Conservation (phyloP, 306 rosid genomes). For the Quercus rubra region DNA sequence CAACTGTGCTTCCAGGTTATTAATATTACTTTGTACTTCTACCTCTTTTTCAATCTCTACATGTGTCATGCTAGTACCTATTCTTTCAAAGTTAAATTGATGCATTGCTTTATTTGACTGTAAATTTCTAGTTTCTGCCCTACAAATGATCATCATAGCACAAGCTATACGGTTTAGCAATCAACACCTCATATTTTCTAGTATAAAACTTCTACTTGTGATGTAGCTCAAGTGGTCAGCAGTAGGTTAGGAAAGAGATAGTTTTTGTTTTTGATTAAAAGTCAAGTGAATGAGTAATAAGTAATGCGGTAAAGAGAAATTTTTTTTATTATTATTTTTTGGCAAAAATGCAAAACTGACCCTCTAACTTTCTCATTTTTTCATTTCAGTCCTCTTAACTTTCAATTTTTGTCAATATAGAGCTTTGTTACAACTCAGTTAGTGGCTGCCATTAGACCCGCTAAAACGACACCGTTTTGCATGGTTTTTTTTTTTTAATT, state of each 20-base stretch:
- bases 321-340: neutral
- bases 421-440: no score
- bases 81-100: constrained; percentile 9
- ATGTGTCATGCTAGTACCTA: neutral
- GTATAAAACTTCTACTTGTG: neutral
- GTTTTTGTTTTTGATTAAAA: neutral
- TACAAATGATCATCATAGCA: neutral
- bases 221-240: neutral
- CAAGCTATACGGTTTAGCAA: neutral
- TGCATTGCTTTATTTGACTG: neutral
- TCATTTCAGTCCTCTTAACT: no score
- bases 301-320: neutral
- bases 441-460: no score
- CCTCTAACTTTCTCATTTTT: no score
- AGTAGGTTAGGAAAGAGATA: neutral
- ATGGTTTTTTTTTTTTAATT: no score
- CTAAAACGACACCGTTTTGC: no score
- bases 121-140: neutral
- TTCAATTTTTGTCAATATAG: no score
- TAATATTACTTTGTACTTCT: constrained; percentile 10
- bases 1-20: constrained; percentile 92
- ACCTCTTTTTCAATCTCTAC: neutral
- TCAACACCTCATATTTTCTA: neutral
- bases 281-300: neutral
- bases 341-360: no score